These are phyloP conservation scores for Nasturtium officinale DNA, from an alignment of 345 rosid genomes.

Conservation along the genomic window DNA sequence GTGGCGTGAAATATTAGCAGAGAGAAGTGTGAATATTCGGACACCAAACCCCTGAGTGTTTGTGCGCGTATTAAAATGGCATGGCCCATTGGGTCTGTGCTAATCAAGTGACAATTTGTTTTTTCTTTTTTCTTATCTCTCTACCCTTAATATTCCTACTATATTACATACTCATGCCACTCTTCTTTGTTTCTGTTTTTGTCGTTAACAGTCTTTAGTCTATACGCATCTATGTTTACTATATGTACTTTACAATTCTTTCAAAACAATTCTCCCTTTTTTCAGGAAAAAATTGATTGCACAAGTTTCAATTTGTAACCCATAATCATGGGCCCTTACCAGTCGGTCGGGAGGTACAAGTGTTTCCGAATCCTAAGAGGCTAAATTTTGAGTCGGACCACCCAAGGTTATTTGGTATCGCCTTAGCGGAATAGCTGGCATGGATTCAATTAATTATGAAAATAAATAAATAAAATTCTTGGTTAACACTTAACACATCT, in stretches of 20 bases:
- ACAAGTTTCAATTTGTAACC: not conserved
- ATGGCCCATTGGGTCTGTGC: not conserved
- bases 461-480: too few species aligned
- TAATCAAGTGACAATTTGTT: not conserved
- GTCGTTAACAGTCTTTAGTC: not conserved
- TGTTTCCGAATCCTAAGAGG: too few species aligned
- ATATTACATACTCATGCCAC: not conserved
- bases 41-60: not conserved
- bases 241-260: too few species aligned
- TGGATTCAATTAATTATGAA: not conserved
- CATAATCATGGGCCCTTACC: not conserved
- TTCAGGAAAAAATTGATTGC: slow-evolving; percentile 2
- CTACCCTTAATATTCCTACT: not conserved
- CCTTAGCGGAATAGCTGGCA: not conserved
- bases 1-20: not conserved
- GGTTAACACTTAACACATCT: too few species aligned
- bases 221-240: not conserved
- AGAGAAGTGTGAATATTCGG: not conserved
- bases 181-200: not conserved
- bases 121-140: not conserved
- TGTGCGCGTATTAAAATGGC: not conserved
- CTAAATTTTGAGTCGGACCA: too few species aligned
- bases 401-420: not conserved
- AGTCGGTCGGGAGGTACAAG: too few species aligned
- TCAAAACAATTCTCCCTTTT: not conserved